A percentile compares a stretch with the other conserved stretches of the same genome.
Conservation (phyloP, 2,329 filamentous ascomycete species). For the Leptographium wingfieldii region DNA sequence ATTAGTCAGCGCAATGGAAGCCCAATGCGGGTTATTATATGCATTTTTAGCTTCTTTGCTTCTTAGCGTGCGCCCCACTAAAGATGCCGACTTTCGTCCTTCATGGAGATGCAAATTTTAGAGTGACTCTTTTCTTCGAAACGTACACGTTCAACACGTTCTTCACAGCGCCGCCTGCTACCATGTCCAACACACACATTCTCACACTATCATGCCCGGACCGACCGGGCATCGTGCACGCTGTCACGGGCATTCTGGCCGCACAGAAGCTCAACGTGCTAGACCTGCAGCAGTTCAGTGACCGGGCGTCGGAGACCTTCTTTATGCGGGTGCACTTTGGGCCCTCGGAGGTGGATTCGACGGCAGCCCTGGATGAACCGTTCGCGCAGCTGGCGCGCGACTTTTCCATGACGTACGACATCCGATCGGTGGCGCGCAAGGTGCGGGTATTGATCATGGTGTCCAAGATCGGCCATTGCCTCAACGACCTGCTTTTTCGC, state of each 20-base stretch:
- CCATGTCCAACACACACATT: slow-evolving; percentile 47
- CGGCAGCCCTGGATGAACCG: slow-evolving; percentile 37
- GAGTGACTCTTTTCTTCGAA: background rate
- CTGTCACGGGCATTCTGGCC: slow-evolving; percentile 67
- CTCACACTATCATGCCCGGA: slow-evolving; percentile 76
- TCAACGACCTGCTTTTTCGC: slow-evolving; percentile 57
- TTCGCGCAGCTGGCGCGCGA: slow-evolving; percentile 50
- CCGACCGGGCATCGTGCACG: slow-evolving; percentile 73
- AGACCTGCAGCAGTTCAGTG: slow-evolving; percentile 75
- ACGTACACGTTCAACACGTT: background rate
- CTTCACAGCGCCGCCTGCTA: background rate
- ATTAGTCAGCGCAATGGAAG: background rate
- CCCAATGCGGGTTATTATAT: background rate
- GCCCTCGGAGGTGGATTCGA: slow-evolving; percentile 37
- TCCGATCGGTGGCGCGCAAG: slow-evolving; percentile 56
- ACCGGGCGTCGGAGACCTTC: slow-evolving; percentile 61
- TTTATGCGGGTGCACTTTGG: slow-evolving; percentile 85
- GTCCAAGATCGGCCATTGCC: slow-evolving; percentile 75
- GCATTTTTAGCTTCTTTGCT: background rate
- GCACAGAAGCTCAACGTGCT: slow-evolving; percentile 66
- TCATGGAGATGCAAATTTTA: background rate
- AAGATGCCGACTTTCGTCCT: background rate
- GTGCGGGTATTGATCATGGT: slow-evolving; percentile 77
- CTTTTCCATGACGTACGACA: slow-evolving; percentile 57
- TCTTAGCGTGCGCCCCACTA: background rate